These are phyloP conservation scores for Thelonectria discophora DNA, from an alignment of 2,329 filamentous ascomycete species.

Conservation along the genomic window DNA sequence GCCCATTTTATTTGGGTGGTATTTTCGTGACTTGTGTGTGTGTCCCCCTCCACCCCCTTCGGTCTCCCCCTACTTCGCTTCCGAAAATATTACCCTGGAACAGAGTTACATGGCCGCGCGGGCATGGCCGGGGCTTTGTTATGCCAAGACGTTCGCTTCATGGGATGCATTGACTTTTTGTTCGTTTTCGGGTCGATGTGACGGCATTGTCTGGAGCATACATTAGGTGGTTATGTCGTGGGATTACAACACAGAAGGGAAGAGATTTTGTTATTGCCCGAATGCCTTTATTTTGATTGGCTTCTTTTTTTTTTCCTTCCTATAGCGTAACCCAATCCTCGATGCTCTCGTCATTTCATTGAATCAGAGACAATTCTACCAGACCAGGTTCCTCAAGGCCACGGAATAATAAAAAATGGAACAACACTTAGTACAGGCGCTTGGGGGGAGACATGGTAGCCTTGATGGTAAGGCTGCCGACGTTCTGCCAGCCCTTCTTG, in stretches of 20 bases:
- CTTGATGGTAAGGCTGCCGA: slow-evolving; percentile 99
- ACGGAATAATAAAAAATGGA: slow-evolving; percentile 8
- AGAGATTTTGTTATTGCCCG: slow-evolving; percentile 18
- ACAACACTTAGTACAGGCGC: slow-evolving; percentile 84
- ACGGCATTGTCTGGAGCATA: background rate
- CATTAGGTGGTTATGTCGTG: background rate
- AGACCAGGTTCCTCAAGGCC: slow-evolving; percentile 33
- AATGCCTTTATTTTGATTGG: slow-evolving; percentile 30
- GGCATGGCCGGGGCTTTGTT: background rate
- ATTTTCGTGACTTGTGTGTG: background rate
- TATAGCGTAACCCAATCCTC: slow-evolving; percentile 32
- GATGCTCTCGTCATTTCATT: slow-evolving; percentile 31
- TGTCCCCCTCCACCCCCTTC: background rate
- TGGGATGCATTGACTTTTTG: background rate
- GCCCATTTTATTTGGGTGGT: background rate
- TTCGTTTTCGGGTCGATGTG: background rate
- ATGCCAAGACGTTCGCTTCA: background rate
- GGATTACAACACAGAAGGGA: background rate
- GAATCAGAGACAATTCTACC: slow-evolving; percentile 30
- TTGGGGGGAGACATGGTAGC: slow-evolving; percentile 99
- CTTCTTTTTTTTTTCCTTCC: slow-evolving; percentile 25
- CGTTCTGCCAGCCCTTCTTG: slow-evolving; percentile 99
- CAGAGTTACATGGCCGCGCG: slow-evolving; percentile 11
- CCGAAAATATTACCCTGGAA: background rate
- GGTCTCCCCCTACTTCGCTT: slow-evolving; percentile 7